phyloP scores from a whole-genome alignment of 257 asterid genomes.

The Nemophila menziesii region DNA sequence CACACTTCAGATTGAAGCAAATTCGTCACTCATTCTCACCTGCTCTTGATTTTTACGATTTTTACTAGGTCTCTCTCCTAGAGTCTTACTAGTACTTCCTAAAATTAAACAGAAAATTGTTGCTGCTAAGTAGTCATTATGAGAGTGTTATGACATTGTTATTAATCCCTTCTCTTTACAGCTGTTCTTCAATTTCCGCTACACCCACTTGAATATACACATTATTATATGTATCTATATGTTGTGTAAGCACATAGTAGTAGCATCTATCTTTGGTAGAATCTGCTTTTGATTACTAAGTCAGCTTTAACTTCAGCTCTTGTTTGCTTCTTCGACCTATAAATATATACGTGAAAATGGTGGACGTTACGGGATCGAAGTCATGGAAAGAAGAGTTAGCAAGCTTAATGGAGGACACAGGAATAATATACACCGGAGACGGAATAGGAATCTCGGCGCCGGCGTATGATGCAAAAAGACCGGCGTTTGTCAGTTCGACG shows the following conservation, averaged over 20 bases:
- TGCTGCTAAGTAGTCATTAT: background rate
- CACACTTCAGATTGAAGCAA: background rate
- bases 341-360: constrained; percentile 25
- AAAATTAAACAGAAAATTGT: background rate
- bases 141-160: background rate
- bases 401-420: constrained; percentile 60
- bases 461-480: constrained; percentile 19
- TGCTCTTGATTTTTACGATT: background rate
- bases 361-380: constrained; percentile 32
- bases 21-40: background rate
- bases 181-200: background rate
- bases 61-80: no score
- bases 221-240: no score
- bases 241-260: background rate
- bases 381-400: constrained; percentile 79
- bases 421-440: constrained; percentile 35
- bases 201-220: background rate
- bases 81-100: background rate
- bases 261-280: background rate
- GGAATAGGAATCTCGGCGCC: constrained; percentile 21
- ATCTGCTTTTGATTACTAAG: background rate
- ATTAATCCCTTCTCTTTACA: background rate
- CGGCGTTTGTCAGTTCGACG: constrained; percentile 12
- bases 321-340: background rate
- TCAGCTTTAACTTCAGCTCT: background rate